Conservation (phyloP, 2,329 filamentous ascomycete genomes). For the Hymenoscyphus fraxineus region DNA sequence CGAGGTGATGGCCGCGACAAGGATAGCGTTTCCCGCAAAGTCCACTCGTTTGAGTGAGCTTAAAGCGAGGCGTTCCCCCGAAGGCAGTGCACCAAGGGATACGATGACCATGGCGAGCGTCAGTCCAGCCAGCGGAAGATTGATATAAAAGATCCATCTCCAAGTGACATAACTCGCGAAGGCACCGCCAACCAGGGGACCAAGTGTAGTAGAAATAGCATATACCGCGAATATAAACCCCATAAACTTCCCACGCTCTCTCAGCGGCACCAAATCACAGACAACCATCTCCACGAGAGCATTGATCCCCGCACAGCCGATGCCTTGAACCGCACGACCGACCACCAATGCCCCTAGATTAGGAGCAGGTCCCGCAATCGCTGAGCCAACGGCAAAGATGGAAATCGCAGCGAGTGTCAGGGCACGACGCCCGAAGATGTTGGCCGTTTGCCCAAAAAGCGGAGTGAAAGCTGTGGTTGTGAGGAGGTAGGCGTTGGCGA, state of each 20-base stretch:
- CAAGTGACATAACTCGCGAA: slow-evolving; percentile 40
- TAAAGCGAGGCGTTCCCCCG: background rate
- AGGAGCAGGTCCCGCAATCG: slow-evolving; percentile 26
- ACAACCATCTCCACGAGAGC: slow-evolving; percentile 42
- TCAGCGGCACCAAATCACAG: slow-evolving; percentile 42
- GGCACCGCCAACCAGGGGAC: slow-evolving; percentile 31
- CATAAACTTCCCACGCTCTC: slow-evolving; percentile 38
- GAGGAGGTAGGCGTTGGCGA: background rate
- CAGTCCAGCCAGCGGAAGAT: slow-evolving; percentile 13
- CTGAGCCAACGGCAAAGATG: slow-evolving; percentile 36
- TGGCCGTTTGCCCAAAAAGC: slow-evolving; percentile 21
- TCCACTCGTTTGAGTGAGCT: slow-evolving; percentile 23
- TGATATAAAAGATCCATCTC: slow-evolving; percentile 58
- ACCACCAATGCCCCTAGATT: background rate
- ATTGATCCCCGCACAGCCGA: slow-evolving; percentile 31
- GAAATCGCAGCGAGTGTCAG: slow-evolving; percentile 13
- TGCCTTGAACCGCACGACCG: background rate
- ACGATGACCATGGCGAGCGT: slow-evolving; percentile 8
- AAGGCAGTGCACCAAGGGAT: slow-evolving; percentile 2
- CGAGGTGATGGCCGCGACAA: slow-evolving; percentile 22
- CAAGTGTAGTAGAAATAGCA: slow-evolving; percentile 32
- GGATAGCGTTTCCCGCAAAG: slow-evolving; percentile 12
- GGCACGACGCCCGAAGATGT: slow-evolving; percentile 19
- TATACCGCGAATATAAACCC: slow-evolving; percentile 21
- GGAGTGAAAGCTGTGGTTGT: slow-evolving; percentile 51